Conservation (phyloP, 2,329 filamentous ascomycete species). For the Aspergillus carbonarius region DNA sequence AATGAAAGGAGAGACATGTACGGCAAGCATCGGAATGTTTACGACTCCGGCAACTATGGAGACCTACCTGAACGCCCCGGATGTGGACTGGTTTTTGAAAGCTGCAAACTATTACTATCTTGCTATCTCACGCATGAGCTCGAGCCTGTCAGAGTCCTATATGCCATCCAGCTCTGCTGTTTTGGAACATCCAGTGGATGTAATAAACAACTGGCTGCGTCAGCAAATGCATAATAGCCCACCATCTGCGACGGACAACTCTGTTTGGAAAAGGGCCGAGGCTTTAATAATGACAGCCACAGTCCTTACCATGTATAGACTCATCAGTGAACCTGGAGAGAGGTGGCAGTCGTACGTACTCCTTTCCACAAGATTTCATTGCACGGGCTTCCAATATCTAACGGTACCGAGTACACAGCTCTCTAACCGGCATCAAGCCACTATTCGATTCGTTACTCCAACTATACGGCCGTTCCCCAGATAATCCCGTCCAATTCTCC, state of each 20-base stretch:
- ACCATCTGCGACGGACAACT: slow-evolving; percentile 4
- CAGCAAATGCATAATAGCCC: slow-evolving; percentile 15
- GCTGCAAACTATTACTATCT: slow-evolving; percentile 61
- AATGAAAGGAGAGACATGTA: slow-evolving; percentile 30
- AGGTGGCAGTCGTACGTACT: slow-evolving; percentile 54
- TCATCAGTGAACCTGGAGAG: slow-evolving; percentile 59
- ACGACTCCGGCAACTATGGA: slow-evolving; percentile 52
- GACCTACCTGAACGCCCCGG: slow-evolving; percentile 36
- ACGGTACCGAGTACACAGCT: slow-evolving; percentile 34
- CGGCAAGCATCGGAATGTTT: slow-evolving; percentile 23
- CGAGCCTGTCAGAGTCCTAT: slow-evolving; percentile 34
- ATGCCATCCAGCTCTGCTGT: slow-evolving; percentile 31
- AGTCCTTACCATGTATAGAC: slow-evolving; percentile 63
- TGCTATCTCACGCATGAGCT: slow-evolving; percentile 53
- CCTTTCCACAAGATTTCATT: not conserved
- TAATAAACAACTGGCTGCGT: slow-evolving; percentile 26
- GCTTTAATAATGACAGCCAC: slow-evolving; percentile 61
- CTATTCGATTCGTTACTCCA: slow-evolving; percentile 52
- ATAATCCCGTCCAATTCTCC: slow-evolving; percentile 36
- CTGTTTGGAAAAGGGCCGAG: slow-evolving; percentile 50
- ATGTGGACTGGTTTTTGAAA: slow-evolving; percentile 60
- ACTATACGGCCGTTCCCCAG: slow-evolving; percentile 14
- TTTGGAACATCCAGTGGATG: slow-evolving; percentile 32
- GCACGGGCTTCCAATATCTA: not conserved
- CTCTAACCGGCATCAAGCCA: slow-evolving; percentile 60